Percentiles rank a stretch among this genome's conserved stretches.
phyloP scores from a whole-genome alignment of 495 filamentous ascomycete species.

The Penicillium roqueforti region DNA sequence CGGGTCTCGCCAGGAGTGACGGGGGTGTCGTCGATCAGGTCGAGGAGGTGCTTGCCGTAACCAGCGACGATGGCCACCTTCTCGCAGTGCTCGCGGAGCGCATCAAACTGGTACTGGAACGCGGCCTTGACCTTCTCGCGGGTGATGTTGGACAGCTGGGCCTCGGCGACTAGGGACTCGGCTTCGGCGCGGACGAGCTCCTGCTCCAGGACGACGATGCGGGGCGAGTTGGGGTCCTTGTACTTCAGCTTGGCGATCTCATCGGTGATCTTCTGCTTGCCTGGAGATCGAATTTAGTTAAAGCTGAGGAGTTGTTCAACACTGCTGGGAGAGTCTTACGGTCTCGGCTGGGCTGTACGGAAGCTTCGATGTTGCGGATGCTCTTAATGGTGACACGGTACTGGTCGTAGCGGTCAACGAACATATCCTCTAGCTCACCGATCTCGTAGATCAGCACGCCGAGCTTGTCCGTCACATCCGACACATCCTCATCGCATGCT shows the following conservation, averaged over 20 bases:
- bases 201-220: conserved; percentile 96
- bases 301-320: neutral
- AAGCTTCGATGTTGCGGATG: conserved; percentile 97
- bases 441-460: conserved; percentile 98
- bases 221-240: conserved; percentile 97
- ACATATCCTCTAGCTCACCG: conserved; percentile 96
- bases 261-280: conserved; percentile 99
- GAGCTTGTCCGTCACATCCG: conserved; percentile 97
- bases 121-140: conserved; percentile 98
- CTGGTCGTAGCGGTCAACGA: conserved; percentile 97
- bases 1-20: conserved; percentile 97
- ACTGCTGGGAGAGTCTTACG: conserved; percentile 50
- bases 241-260: conserved; percentile 99
- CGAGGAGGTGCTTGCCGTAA: conserved; percentile 93
- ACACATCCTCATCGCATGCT: conserved; percentile 93
- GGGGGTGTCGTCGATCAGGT: conserved; percentile 92
- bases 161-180: conserved; percentile 95
- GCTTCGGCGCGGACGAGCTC: conserved; percentile 98
- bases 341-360: conserved; percentile 95
- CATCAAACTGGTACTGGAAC: conserved; percentile 98
- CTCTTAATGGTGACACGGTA: conserved; percentile 99
- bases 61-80: conserved; percentile 97
- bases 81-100: conserved; percentile 94
- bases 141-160: conserved; percentile 97
- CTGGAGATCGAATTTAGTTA: conserved; percentile 31